phyloP scores from a whole-genome alignment of 1,139 yeast genomes.

The Yamadazyma epiphylla region DNA sequence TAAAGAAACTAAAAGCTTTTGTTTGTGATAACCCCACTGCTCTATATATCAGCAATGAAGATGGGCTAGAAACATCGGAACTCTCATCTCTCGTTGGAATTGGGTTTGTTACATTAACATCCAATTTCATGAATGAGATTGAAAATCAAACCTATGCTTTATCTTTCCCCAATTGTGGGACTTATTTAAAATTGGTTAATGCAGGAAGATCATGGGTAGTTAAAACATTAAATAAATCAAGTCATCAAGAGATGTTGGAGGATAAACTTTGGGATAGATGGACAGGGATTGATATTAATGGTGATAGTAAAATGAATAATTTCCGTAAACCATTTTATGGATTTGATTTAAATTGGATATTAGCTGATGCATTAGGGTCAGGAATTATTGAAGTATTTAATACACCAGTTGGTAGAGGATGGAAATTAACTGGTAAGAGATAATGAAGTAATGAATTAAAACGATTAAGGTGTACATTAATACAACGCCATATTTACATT shows the following conservation, averaged over 20 bases:
- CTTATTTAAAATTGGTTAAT: conserved; percentile 45
- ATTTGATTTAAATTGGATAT: conserved; percentile 54
- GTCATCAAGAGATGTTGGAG: conserved; percentile 54
- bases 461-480: background rate
- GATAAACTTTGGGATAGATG: conserved; percentile 45
- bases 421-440: conserved; percentile 55
- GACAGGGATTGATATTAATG: conserved; percentile 34
- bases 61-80: conserved; percentile 25
- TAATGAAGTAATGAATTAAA: conserved; percentile 8
- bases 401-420: conserved; percentile 70
- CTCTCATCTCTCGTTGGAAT: conserved; percentile 35
- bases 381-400: conserved; percentile 64
- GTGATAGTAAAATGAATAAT: conserved; percentile 33
- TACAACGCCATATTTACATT: conserved; percentile 18
- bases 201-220: conserved; percentile 50
- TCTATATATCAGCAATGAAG: conserved; percentile 22
- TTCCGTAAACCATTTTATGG: conserved; percentile 61
- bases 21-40: conserved; percentile 26
- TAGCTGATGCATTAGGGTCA: conserved; percentile 66
- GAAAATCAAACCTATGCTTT: conserved; percentile 43
- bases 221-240: conserved; percentile 36
- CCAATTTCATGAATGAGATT: conserved; percentile 47
- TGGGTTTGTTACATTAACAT: conserved; percentile 55
- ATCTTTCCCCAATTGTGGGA: conserved; percentile 62
- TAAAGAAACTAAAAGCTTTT: conserved; percentile 22